A percentile compares a stretch with the other conserved stretches of the same genome.
phyloP scores from a whole-genome alignment of 2,329 filamentous ascomycete genomes.

The Verticillium isaacii region DNA sequence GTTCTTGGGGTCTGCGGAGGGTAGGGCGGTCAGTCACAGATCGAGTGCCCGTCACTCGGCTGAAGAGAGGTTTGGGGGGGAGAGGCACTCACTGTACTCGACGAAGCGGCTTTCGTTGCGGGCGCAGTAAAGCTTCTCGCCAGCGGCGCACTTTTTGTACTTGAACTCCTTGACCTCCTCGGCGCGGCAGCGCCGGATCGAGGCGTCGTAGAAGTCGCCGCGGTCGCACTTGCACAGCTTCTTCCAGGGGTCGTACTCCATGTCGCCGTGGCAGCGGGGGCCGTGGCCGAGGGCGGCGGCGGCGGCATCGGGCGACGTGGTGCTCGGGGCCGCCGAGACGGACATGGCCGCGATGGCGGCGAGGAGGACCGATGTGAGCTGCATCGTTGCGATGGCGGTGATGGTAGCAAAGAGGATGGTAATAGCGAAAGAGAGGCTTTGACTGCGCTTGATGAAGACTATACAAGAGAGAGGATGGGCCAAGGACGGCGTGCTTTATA shows the following conservation, averaged over 20 bases:
- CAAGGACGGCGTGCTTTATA: not conserved
- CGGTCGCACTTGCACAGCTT: conserved; percentile 3
- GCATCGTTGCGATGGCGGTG: not conserved
- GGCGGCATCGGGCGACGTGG: not conserved
- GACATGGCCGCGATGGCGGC: not conserved
- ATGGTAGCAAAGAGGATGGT: not conserved
- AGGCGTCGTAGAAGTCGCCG: conserved; percentile 1
- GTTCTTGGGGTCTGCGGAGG: not conserved
- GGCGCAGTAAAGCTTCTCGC: conserved; percentile 1
- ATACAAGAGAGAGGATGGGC: too few species aligned
- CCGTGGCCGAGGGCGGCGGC: not conserved
- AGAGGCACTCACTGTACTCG: conserved; percentile 1
- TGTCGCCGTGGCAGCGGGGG: not conserved
- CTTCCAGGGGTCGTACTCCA: not conserved
- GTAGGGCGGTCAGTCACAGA: not conserved
- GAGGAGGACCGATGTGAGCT: not conserved
- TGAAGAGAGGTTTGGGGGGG: too few species aligned
- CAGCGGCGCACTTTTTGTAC: not conserved
- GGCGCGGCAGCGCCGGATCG: not conserved
- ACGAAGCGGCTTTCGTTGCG: not conserved
- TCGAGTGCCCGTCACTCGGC: not conserved
- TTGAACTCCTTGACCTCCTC: conserved; percentile 3
- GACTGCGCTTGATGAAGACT: not conserved
- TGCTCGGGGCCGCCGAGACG: conserved; percentile 1
- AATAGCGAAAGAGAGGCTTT: not conserved